These are phyloP conservation scores for Tirmania nivea DNA, from an alignment of 495 filamentous ascomycete species.

Conservation along the genomic window DNA sequence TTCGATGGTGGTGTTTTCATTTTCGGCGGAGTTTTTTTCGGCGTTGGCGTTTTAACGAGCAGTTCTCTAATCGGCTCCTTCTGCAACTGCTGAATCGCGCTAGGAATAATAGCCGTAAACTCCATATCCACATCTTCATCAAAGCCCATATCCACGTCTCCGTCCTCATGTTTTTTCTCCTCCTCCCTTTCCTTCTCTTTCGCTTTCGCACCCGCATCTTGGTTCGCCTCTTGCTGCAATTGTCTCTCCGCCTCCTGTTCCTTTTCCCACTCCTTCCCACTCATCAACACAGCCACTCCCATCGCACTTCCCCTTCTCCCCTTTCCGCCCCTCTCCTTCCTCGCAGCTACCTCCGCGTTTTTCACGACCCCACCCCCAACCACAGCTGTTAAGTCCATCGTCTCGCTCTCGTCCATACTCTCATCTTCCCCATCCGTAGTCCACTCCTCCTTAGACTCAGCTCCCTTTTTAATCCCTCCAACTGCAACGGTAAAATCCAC, in stretches of 20 bases:
- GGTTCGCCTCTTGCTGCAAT: conserved; percentile 26
- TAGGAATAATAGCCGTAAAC: conserved; percentile 17
- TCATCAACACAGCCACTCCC: conserved; percentile 14
- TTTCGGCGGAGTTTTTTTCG: not conserved
- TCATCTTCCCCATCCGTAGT: conserved; percentile 27
- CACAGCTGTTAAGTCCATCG: conserved; percentile 31
- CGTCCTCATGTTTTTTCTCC: conserved; percentile 11
- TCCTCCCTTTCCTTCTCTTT: conserved; percentile 36
- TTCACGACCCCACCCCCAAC: conserved; percentile 25
- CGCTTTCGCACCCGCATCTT: conserved; percentile 33
- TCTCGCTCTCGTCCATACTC: conserved; percentile 41
- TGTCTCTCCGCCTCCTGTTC: conserved; percentile 38
- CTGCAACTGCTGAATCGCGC: conserved; percentile 3
- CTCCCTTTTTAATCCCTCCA: conserved; percentile 50
- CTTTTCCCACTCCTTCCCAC: conserved; percentile 27
- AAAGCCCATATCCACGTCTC: not conserved
- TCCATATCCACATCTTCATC: conserved; percentile 11
- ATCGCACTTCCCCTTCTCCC: conserved; percentile 19
- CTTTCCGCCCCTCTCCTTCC: conserved; percentile 28
- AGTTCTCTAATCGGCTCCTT: not conserved
- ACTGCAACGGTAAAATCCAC: conserved; percentile 72
- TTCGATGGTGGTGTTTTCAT: too few species aligned
- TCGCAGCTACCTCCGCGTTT: not conserved
- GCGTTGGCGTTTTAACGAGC: not conserved
- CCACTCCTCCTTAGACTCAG: conserved; percentile 12